These are phyloP conservation scores for Quercus lobata DNA, from an alignment of 331 rosid species.

Conservation along the genomic window DNA sequence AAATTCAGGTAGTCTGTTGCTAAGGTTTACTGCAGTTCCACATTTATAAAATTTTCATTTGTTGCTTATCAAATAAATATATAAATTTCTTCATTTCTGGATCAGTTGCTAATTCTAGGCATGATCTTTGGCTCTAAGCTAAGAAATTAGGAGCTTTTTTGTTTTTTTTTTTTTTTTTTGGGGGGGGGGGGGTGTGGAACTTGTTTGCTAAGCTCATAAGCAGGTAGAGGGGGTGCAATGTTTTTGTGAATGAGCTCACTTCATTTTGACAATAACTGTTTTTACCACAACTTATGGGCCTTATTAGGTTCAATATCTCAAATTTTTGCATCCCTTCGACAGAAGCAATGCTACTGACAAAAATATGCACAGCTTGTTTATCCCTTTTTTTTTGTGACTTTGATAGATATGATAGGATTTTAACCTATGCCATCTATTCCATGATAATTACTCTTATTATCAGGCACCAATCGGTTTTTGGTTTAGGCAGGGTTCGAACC, in stretches of 20 bases:
- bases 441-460: too few relatives aligned
- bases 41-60: conserved; percentile 10
- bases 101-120: neutral
- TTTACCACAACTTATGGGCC: neutral
- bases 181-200: neutral
- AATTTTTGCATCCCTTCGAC: neutral
- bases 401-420: too few relatives aligned
- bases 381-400: neutral
- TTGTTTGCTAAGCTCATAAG: neutral
- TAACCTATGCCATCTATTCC: too few relatives aligned
- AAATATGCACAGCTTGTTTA: neutral
- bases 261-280: neutral
- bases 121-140: neutral
- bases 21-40: conserved; percentile 11
- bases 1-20: conserved; percentile 53
- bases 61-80: neutral
- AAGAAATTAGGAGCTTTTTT: neutral
- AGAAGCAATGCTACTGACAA: neutral
- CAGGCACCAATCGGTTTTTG: too few relatives aligned
- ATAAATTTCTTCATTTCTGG: neutral
- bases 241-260: neutral
- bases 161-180: too few relatives aligned
- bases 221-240: neutral
- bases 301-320: neutral
- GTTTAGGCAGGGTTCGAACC: too few relatives aligned